A percentile compares a stretch with the other conserved stretches of the same genome.
Conservation (phyloP, 2,329 filamentous ascomycete species). For the Xylariaceae sp. region DNA sequence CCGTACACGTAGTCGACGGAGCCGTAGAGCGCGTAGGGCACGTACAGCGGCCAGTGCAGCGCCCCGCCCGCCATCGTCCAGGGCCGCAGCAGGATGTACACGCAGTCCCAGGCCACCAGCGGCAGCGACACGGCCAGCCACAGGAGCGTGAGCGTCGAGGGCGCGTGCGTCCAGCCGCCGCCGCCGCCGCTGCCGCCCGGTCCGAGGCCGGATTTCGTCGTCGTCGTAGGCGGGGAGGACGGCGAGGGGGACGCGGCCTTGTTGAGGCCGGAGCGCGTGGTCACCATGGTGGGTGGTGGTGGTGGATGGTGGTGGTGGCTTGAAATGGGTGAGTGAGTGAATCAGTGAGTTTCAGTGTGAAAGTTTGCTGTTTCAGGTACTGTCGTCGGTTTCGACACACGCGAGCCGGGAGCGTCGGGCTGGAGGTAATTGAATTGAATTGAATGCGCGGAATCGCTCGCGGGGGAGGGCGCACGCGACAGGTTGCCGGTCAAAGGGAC, state of each 20-base stretch:
- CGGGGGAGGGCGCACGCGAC: too few relatives aligned
- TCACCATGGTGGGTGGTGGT: constrained; percentile 18
- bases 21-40: constrained; percentile 74
- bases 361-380: too few relatives aligned
- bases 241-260: too few relatives aligned
- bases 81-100: constrained; percentile 73
- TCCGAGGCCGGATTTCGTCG: too few relatives aligned
- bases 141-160: constrained; percentile 41
- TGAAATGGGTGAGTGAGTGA: too few relatives aligned
- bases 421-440: too few relatives aligned
- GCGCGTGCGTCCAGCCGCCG: constrained; percentile 36
- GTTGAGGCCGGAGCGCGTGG: constrained; percentile 21
- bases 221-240: constrained; percentile 4
- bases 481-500: too few relatives aligned
- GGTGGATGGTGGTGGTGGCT: too few relatives aligned
- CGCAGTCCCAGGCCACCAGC: constrained; percentile 73
- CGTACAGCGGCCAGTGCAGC: constrained; percentile 65
- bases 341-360: too few relatives aligned
- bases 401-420: too few relatives aligned
- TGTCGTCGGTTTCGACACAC: too few relatives aligned
- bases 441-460: too few relatives aligned
- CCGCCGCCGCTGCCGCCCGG: neutral
- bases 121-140: constrained; percentile 73
- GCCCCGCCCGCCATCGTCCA: constrained; percentile 72
- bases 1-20: constrained; percentile 77